A percentile compares a stretch with the other conserved stretches of the same genome.
Conservation (phyloP, 345 rosid species). For the Draba incana region DNA sequence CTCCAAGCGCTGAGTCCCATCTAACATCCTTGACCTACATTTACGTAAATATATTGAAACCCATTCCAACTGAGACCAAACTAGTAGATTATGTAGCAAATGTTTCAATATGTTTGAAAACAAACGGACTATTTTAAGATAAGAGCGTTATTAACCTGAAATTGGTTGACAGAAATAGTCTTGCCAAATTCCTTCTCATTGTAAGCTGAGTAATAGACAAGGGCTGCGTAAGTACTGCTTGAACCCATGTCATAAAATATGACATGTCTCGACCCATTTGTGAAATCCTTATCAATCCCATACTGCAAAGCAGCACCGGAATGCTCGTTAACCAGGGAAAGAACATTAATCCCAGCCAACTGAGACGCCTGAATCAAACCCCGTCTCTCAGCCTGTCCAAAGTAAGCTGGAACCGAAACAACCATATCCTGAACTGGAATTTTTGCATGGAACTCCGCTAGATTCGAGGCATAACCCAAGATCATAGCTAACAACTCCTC, state of each 20-base stretch:
- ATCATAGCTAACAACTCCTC: conserved; percentile 97
- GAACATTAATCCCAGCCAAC: conserved; percentile 90
- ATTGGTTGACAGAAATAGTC: conserved; percentile 84
- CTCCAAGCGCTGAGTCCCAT: conserved; percentile 95
- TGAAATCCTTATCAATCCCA: conserved; percentile 94
- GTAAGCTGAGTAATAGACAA: conserved; percentile 88
- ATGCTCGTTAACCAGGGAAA: conserved; percentile 80
- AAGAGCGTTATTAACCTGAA: conserved; percentile 63
- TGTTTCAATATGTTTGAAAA: background rate
- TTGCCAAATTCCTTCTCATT: conserved; percentile 84
- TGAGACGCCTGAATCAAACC: conserved; percentile 88
- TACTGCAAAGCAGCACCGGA: conserved; percentile 98
- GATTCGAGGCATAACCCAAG: conserved; percentile 60
- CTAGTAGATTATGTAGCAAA: background rate
- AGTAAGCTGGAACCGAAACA: conserved; percentile 85
- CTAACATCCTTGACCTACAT: conserved; percentile 95
- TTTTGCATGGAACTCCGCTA: conserved; percentile 88
- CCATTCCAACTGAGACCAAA: conserved; percentile 9
- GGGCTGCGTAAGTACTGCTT: conserved; percentile 83
- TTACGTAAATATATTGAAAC: conserved; percentile 4
- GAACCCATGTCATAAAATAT: conserved; percentile 98
- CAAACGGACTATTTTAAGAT: background rate
- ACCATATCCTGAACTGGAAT: conserved; percentile 70
- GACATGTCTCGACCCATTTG: conserved; percentile 85
- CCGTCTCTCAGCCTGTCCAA: conserved; percentile 93